Evolutionary conservation across 2,329 filamentous ascomycete species (phyloP).

Genomic region (Exophiala sideris): DNA sequence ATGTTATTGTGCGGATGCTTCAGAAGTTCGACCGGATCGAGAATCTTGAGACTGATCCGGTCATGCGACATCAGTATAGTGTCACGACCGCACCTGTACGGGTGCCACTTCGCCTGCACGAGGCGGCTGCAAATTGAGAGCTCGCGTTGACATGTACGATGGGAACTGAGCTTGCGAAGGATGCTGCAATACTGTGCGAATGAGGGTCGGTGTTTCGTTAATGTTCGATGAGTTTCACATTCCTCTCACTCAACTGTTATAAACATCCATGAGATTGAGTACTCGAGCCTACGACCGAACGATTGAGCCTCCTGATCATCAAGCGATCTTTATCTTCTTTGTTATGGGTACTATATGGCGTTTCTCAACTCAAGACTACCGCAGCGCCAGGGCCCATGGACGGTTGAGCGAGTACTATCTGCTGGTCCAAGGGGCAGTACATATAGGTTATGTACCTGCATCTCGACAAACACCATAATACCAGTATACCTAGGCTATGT

Average conservation of each 20-base stretch:
- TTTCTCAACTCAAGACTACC: no score
- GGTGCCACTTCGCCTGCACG: slow-evolving; percentile 23
- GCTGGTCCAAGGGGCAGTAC: no score
- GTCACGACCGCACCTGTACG: slow-evolving; percentile 24
- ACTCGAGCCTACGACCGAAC: neutral
- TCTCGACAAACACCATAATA: no score
- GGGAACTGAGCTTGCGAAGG: neutral
- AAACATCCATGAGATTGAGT: neutral
- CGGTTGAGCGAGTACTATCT: no score
- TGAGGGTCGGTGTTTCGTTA: no score
- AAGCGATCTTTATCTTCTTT: no score
- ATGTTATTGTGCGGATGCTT: slow-evolving; percentile 68
- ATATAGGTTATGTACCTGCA: no score
- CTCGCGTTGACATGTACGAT: neutral
- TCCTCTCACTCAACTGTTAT: neutral
- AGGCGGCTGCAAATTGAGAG: slow-evolving; percentile 4
- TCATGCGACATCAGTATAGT: slow-evolving; percentile 20
- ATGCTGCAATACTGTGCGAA: neutral
- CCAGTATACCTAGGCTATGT: no score
- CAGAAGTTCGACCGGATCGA: slow-evolving; percentile 67
- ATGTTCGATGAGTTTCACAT: neutral
- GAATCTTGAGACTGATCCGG: slow-evolving; percentile 23
- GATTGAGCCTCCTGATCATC: no score
- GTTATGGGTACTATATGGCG: no score
- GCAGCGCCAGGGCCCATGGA: no score